These are phyloP conservation scores for Sarocladiaceae sp. DNA, from an alignment of 2,329 filamentous ascomycete genomes.

Conservation along the genomic window DNA sequence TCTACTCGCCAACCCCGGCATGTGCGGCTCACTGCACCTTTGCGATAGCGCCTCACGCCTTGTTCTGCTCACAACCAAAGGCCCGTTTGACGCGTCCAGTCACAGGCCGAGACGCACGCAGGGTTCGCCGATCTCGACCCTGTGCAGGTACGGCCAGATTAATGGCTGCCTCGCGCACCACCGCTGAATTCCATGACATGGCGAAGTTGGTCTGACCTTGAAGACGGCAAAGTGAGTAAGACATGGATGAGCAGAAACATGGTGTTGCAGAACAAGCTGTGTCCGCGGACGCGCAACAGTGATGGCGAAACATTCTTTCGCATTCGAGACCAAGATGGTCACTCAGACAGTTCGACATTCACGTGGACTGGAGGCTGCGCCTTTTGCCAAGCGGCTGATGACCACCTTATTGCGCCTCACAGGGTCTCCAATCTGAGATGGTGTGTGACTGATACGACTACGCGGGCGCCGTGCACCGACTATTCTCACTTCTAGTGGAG, in stretches of 20 bases:
- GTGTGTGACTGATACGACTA: conserved; percentile 9
- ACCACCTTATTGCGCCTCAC: conserved; percentile 9
- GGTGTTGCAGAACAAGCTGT: conserved; percentile 1
- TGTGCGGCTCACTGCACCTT: background rate
- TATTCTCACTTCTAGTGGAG: background rate
- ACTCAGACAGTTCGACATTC: conserved; percentile 4
- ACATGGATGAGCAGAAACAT: conserved; percentile 1
- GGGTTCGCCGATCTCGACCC: too few relatives aligned
- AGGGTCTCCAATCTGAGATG: background rate
- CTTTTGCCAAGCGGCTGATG: conserved; percentile 8
- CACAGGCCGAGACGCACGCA: background rate
- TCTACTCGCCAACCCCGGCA: conserved; percentile 1
- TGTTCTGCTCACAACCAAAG: conserved; percentile 6
- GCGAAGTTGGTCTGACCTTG: background rate
- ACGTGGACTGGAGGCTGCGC: conserved; percentile 8
- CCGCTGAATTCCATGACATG: background rate
- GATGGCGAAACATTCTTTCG: background rate
- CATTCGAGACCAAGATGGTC: background rate
- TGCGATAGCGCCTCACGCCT: conserved; percentile 5
- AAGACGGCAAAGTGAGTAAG: background rate
- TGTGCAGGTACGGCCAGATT: background rate
- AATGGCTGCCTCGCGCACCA: too few relatives aligned
- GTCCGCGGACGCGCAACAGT: background rate
- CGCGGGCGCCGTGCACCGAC: background rate
- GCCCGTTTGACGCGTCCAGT: background rate